Evolutionary conservation across 495 filamentous ascomycete genomes (phyloP).

Genomic region (Neurospora sp.): DNA sequence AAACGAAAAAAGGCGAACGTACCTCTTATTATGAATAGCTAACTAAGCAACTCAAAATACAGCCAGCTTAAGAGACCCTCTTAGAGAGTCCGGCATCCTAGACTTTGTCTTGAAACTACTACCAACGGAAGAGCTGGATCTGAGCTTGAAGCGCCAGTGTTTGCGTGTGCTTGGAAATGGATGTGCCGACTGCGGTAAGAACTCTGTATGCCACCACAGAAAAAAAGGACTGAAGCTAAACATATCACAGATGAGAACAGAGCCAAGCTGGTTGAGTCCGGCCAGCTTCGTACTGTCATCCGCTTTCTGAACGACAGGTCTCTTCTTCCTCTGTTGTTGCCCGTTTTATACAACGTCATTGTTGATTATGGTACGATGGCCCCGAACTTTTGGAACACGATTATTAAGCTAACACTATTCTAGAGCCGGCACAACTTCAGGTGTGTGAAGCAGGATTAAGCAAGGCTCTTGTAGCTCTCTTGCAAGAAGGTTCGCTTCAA

Average conservation of each 20-base stretch:
- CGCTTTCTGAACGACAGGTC: constrained; percentile 40
- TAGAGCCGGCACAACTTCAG: constrained; percentile 45
- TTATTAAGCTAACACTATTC: neutral
- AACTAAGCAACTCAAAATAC: neutral
- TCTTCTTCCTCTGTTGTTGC: constrained; percentile 46
- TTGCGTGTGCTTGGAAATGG: constrained; percentile 67
- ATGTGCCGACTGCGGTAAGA: constrained; percentile 70
- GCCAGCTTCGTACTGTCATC: constrained; percentile 47
- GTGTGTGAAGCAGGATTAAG: constrained; percentile 34
- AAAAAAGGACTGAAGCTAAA: constrained; percentile 1
- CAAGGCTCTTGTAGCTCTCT: constrained; percentile 26
- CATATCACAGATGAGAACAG: constrained; percentile 56
- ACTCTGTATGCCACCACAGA: neutral
- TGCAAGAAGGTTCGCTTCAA: constrained; percentile 24
- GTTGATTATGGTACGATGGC: constrained; percentile 56
- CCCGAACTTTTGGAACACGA: neutral
- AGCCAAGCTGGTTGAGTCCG: constrained; percentile 49
- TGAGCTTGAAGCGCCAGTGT: constrained; percentile 37
- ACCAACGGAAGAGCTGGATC: constrained; percentile 24
- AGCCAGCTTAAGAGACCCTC: constrained; percentile 18
- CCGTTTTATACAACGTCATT: constrained; percentile 64
- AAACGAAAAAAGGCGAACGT: neutral
- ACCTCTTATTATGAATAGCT: neutral
- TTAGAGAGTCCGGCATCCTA: constrained; percentile 59
- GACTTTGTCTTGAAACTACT: constrained; percentile 53